These are phyloP conservation scores for Mortierella sp. DNA, from an alignment of 371 early-diverging fungal species.

Conservation along the genomic window DNA sequence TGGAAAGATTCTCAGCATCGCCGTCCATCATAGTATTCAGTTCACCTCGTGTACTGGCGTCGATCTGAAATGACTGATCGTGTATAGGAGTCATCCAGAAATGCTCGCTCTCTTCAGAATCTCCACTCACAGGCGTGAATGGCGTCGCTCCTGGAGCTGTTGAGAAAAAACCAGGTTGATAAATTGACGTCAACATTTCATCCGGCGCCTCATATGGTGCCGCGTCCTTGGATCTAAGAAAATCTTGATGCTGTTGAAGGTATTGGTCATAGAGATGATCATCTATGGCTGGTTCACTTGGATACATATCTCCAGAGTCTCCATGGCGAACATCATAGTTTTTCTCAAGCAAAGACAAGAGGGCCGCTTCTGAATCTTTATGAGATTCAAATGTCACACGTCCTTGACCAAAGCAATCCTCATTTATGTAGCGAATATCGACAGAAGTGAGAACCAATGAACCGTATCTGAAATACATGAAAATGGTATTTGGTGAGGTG, in stretches of 20 bases:
- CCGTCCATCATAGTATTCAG: neutral
- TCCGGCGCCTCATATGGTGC: conserved; percentile 5
- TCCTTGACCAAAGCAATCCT: conserved; percentile 35
- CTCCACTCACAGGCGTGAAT: conserved; percentile 1
- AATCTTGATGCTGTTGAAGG: conserved; percentile 32
- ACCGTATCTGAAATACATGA: conserved; percentile 23
- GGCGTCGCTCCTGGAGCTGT: neutral
- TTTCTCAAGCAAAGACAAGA: conserved; percentile 7
- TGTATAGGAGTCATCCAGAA: conserved; percentile 12
- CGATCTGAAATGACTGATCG: conserved; percentile 1
- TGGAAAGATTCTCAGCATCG: neutral
- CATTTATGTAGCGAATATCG: conserved; percentile 47
- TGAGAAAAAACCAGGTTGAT: neutral
- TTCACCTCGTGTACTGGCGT: neutral
- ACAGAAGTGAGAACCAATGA: conserved; percentile 35
- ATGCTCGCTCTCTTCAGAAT: conserved; percentile 4
- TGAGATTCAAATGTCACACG: conserved; percentile 38
- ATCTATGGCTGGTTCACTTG: conserved; percentile 29
- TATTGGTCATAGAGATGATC: conserved; percentile 40
- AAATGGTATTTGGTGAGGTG: neutral
- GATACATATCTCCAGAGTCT: conserved; percentile 17
- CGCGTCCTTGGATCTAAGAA: conserved; percentile 1
- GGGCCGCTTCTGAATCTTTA: conserved; percentile 27
- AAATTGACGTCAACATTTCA: neutral
- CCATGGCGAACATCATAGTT: conserved; percentile 28